Conservation (phyloP, 1,284 basidiomycete genomes). For the Exobasidium cylindrosporum region DNA sequence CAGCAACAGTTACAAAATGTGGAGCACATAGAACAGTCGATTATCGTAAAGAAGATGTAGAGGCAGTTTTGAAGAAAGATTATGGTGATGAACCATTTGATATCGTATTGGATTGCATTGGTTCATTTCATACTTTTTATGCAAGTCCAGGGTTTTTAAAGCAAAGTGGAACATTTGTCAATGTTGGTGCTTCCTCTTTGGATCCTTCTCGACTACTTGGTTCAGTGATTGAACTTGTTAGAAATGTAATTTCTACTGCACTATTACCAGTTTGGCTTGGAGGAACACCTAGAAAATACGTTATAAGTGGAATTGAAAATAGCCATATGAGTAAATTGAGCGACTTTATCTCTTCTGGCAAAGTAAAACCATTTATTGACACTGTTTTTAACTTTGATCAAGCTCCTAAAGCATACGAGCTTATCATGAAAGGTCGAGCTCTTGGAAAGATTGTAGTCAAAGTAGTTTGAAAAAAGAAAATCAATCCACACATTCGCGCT, state of each 20-base stretch:
- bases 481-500: too few species aligned
- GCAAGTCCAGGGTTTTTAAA: constrained; percentile 2
- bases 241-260: neutral
- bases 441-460: constrained; percentile 19
- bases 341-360: neutral
- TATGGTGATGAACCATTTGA: constrained; percentile 15
- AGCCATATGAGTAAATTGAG: neutral
- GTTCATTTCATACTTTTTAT: neutral
- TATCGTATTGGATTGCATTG: constrained; percentile 18
- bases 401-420: constrained; percentile 14
- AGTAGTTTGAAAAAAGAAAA: too few species aligned
- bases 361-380: constrained; percentile 14
- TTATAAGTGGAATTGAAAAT: neutral
- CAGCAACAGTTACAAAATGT: constrained; percentile 7
- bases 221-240: neutral
- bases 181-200: neutral
- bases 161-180: neutral
- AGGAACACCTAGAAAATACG: constrained; percentile 8
- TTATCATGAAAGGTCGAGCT: constrained; percentile 18
- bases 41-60: constrained; percentile 5
- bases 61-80: neutral
- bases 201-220: neutral
- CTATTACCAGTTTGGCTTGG: constrained; percentile 10
- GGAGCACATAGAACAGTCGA: constrained; percentile 13
- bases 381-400: constrained; percentile 10